Evolutionary conservation across 108 stramenopile genomes (phyloP).

Genomic region (Cyclostephanos tholiformis): DNA sequence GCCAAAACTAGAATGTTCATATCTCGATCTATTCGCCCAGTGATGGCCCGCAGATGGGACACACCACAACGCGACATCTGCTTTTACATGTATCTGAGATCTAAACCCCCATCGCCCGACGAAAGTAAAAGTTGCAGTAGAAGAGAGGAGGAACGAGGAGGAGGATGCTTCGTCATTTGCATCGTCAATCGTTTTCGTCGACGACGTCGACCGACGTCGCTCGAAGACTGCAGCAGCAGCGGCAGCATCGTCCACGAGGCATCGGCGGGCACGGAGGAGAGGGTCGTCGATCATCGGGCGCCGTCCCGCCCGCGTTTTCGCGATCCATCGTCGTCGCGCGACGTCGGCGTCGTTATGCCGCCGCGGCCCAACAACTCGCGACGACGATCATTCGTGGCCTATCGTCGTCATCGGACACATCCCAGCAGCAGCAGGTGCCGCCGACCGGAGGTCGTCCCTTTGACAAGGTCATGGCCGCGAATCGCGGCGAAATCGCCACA

Average conservation of each 20-base stretch:
- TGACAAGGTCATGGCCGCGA: conserved; percentile 4
- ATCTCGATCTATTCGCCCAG: no score
- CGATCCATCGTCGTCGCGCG: background rate
- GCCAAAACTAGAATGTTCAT: no score
- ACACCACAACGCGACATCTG: no score
- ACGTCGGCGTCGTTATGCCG: background rate
- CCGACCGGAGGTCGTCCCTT: background rate
- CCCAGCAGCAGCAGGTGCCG: background rate
- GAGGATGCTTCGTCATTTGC: background rate
- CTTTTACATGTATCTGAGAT: no score
- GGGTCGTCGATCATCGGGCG: background rate
- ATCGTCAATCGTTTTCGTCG: conserved; percentile 1
- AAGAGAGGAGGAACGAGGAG: background rate
- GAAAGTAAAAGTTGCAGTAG: background rate
- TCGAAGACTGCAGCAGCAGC: background rate
- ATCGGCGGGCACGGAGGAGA: background rate
- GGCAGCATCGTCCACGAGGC: background rate
- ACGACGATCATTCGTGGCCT: background rate
- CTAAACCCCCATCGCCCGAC: no score
- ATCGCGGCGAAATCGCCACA: conserved; percentile 61
- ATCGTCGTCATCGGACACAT: background rate
- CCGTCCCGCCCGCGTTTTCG: background rate
- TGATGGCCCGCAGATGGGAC: no score
- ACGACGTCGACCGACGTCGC: background rate
- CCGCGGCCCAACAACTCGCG: background rate